Conservation (phyloP, 306 rosid genomes). For the Prosopis cineraria region DNA sequence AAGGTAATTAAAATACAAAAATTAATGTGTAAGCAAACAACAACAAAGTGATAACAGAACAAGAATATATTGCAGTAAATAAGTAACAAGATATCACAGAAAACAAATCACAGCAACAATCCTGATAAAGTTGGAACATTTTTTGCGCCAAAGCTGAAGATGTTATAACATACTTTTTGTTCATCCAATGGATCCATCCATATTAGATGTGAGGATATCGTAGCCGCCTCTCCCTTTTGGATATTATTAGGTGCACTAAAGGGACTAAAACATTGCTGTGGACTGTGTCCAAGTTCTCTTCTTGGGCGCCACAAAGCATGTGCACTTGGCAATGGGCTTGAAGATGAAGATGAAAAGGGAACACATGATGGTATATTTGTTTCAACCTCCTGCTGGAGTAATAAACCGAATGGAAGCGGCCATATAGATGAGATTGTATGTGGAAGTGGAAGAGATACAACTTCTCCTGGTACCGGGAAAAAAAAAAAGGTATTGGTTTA, state of each 20-base stretch:
- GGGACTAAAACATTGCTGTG: conserved; percentile 14
- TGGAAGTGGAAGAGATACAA: conserved; percentile 66
- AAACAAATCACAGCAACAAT: conserved; percentile 30
- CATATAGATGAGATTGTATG: conserved; percentile 71
- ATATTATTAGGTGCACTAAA: conserved; percentile 47
- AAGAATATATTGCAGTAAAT: conserved; percentile 24
- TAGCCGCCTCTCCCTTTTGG: conserved; percentile 63
- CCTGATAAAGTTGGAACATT: conserved; percentile 30
- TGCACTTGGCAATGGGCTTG: conserved; percentile 63
- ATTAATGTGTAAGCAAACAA: conserved; percentile 11
- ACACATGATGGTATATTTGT: conserved; percentile 45
- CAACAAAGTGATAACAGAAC: conserved; percentile 19
- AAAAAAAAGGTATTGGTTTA: conserved; percentile 10
- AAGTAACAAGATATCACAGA: conserved; percentile 23
- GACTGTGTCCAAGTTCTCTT: conserved; percentile 14
- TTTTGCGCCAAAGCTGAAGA: background rate
- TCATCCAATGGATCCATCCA: conserved; percentile 84
- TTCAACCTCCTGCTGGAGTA: conserved; percentile 80
- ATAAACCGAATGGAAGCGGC: conserved; percentile 93
- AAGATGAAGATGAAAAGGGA: conserved; percentile 61
- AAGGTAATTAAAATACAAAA: background rate
- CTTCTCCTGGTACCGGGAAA: conserved; percentile 67
- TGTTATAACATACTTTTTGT: conserved; percentile 57
- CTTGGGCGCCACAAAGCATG: conserved; percentile 41
- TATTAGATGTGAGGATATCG: conserved; percentile 74